Evolutionary conservation across 2,329 filamentous ascomycete genomes (phyloP).

Genomic region (Diaporthe aspalathi): DNA sequence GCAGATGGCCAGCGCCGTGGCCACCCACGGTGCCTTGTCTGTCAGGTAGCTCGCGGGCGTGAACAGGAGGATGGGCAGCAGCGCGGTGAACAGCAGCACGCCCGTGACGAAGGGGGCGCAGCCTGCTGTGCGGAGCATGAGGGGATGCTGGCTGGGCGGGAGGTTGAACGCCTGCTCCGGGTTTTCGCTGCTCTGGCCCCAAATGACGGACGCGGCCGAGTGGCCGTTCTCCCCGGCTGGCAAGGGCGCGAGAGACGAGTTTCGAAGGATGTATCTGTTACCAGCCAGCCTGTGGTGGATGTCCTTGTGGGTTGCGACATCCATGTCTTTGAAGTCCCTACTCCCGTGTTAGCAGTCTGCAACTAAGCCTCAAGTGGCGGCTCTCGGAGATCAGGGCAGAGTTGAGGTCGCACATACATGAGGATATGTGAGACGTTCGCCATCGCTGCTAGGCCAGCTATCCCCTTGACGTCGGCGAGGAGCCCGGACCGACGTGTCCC

Average conservation of each 20-base stretch:
- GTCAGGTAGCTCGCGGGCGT: constrained; percentile 64
- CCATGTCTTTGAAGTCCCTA: constrained; percentile 76
- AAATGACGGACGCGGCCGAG: not conserved
- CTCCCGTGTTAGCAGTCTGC: not conserved
- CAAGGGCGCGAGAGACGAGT: constrained; percentile 77
- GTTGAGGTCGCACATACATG: not conserved
- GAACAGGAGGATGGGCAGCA: constrained; percentile 74
- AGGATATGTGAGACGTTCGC: constrained; percentile 69
- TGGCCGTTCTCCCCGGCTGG: constrained; percentile 52
- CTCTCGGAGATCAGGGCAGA: too few relatives aligned
- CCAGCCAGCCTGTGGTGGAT: constrained; percentile 76
- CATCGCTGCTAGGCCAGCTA: constrained; percentile 80
- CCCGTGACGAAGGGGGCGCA: constrained; percentile 70
- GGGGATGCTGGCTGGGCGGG: constrained; percentile 72
- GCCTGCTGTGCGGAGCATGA: constrained; percentile 72
- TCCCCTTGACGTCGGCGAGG: constrained; percentile 75
- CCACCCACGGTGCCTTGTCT: constrained; percentile 71
- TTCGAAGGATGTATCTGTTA: constrained; percentile 75
- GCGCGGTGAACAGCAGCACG: constrained; percentile 65
- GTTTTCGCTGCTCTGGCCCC: not conserved
- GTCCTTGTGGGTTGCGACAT: constrained; percentile 72
- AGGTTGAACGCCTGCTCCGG: constrained; percentile 57
- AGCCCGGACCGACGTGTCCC: constrained; percentile 73
- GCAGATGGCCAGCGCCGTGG: constrained; percentile 73
- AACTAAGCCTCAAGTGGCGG: not conserved